These are phyloP conservation scores for Daphne laureola DNA, from an alignment of 441 rosid species.

Conservation along the genomic window DNA sequence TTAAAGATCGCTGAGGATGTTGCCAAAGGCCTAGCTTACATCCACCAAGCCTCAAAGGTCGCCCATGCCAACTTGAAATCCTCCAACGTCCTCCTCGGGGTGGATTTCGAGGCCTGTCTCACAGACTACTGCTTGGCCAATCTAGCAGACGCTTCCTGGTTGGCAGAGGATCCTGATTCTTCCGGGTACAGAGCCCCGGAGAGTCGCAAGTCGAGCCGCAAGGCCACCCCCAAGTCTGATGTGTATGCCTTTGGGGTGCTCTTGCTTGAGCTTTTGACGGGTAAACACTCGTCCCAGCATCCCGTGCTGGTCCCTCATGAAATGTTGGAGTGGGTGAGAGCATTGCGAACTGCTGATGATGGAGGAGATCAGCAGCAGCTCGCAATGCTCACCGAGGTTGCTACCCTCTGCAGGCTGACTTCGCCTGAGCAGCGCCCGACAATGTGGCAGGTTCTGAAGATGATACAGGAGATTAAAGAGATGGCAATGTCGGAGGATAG, in stretches of 20 bases:
- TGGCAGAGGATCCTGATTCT: conserved; percentile 38
- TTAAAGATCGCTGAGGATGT: conserved; percentile 93
- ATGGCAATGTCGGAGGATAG: conserved; percentile 45
- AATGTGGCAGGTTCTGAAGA: conserved; percentile 79
- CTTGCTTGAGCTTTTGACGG: conserved; percentile 69
- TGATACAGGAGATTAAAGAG: conserved; percentile 77
- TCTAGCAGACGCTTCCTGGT: conserved; percentile 30
- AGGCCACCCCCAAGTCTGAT: conserved; percentile 55
- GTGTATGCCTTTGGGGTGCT: conserved; percentile 77
- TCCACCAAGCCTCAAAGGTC: conserved; percentile 67
- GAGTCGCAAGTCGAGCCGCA: conserved; percentile 34
- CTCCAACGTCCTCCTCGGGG: conserved; percentile 68
- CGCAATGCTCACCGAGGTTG: conserved; percentile 74
- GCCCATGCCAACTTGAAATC: conserved; percentile 86
- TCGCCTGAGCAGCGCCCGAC: conserved; percentile 78
- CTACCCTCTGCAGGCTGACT: conserved; percentile 55
- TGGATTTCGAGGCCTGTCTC: conserved; percentile 80
- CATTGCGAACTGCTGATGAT: conserved; percentile 47
- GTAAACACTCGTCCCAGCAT: conserved; percentile 59
- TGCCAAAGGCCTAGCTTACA: conserved; percentile 72
- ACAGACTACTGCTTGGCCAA: conserved; percentile 64
- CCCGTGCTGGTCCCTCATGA: conserved; percentile 44
- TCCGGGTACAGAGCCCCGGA: conserved; percentile 68
- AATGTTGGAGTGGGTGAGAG: conserved; percentile 67
- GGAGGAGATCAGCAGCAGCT: conserved; percentile 44